Evolutionary conservation across 139 green algal genomes (phyloP).

Genomic region (Closterium sp.): DNA sequence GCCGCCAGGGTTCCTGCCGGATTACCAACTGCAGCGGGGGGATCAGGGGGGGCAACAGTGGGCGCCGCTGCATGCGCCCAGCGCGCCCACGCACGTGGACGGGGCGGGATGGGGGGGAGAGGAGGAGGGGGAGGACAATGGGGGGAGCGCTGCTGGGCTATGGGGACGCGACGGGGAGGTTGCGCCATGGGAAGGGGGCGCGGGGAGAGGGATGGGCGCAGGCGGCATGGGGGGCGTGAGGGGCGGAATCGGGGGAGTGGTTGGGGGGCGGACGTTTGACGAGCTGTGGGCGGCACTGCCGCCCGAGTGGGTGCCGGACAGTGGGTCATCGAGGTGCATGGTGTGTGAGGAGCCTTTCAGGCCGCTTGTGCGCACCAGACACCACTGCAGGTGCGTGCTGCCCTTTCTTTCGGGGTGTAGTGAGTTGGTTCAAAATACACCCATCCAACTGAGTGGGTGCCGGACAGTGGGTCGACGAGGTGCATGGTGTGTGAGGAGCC

Average conservation of each 20-base stretch:
- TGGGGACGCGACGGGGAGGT: background rate
- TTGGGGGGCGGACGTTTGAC: background rate
- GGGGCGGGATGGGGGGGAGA: background rate
- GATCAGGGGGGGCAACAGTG: background rate
- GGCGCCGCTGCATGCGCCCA: background rate
- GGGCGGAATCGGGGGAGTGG: background rate
- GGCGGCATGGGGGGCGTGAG: too few species aligned
- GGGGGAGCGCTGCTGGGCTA: background rate
- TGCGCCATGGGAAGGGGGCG: background rate
- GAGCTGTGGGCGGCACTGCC: conserved; percentile 19
- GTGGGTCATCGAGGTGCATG: conserved; percentile 22
- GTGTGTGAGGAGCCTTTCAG: conserved; percentile 29
- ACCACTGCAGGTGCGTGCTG: conserved; percentile 50
- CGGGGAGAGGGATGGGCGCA: background rate
- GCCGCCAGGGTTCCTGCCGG: background rate
- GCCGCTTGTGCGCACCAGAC: conserved; percentile 21
- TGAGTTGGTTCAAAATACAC: too few species aligned
- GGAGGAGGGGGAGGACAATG: background rate
- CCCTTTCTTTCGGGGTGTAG: too few species aligned
- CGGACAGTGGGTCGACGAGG: conserved; percentile 15
- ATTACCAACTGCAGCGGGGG: background rate
- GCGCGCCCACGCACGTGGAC: background rate
- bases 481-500: conserved; percentile 42
- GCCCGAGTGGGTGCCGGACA: conserved; percentile 47
- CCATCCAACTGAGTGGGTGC: conserved; percentile 47